Percentiles rank a stretch among this genome's conserved stretches.
Conservation (phyloP, 768 basidiomycete species). For the Tricholoma bakamatsutake region DNA sequence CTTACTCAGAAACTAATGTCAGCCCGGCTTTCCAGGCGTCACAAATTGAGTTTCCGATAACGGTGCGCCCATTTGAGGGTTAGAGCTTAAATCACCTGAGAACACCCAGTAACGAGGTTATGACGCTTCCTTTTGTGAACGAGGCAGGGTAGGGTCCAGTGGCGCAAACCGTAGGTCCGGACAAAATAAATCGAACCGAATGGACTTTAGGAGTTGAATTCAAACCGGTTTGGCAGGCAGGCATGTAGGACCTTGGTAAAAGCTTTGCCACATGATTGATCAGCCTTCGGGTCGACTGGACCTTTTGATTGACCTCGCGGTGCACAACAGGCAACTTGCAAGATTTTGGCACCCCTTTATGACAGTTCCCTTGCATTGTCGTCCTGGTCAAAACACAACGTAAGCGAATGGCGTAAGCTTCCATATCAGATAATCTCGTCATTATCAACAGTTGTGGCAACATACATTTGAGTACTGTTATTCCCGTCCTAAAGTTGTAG, state of each 20-base stretch:
- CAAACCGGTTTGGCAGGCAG: constrained; percentile 5
- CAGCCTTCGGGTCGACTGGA: constrained; percentile 23
- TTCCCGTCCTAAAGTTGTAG: too few relatives aligned
- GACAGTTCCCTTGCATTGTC: background rate
- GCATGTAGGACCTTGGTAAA: background rate
- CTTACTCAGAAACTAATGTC: constrained; percentile 29
- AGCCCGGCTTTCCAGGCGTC: constrained; percentile 24
- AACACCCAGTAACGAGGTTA: constrained; percentile 20
- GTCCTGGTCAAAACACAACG: background rate
- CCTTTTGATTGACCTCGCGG: constrained; percentile 22
- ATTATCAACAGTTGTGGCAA: background rate
- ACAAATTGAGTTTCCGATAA: constrained; percentile 17
- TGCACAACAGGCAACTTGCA: constrained; percentile 5
- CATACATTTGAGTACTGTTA: background rate
- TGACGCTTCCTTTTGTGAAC: constrained; percentile 9
- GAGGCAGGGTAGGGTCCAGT: background rate
- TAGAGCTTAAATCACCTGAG: constrained; percentile 16
- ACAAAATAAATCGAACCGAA: constrained; percentile 24
- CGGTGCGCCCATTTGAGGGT: constrained; percentile 12
- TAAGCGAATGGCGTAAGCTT: background rate
- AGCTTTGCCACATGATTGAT: constrained; percentile 17
- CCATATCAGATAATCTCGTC: constrained; percentile 1
- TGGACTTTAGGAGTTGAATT: constrained; percentile 1
- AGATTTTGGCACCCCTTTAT: background rate
- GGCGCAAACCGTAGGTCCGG: background rate